phyloP scores from a whole-genome alignment of 1,284 basidiomycete genomes.

The Puccinia hordei region DNA sequence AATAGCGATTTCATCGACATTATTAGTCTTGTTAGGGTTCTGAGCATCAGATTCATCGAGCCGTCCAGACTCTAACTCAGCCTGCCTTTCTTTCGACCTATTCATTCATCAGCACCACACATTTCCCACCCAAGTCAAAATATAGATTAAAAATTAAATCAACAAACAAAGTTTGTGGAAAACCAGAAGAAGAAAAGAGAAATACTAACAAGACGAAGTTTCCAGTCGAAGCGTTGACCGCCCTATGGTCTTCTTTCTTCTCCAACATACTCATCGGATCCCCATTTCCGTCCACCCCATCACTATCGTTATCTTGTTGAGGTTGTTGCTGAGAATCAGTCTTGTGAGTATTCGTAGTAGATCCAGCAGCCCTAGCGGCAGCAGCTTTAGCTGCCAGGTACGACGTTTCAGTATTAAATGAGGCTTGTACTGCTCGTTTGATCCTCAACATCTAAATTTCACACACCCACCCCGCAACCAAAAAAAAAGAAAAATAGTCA shows the following conservation, averaged over 20 bases:
- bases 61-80: too few species aligned
- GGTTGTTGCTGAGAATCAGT: slow-evolving; percentile 53
- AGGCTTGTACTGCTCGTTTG: slow-evolving; percentile 95
- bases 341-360: slow-evolving; percentile 59
- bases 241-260: not conserved
- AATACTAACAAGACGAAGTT: slow-evolving; percentile 53
- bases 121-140: not conserved
- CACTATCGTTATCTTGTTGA: slow-evolving; percentile 40
- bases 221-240: too few species aligned
- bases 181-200: not conserved
- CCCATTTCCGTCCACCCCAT: slow-evolving; percentile 58
- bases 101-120: too few species aligned
- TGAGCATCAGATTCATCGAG: not conserved
- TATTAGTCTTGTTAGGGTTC: slow-evolving; percentile 15
- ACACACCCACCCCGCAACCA: not conserved
- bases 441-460: slow-evolving; percentile 68
- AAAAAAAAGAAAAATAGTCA: slow-evolving; percentile 50
- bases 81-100: slow-evolving; percentile 39
- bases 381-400: slow-evolving; percentile 60
- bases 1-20: slow-evolving; percentile 54
- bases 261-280: slow-evolving; percentile 64
- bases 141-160: slow-evolving; percentile 26
- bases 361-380: slow-evolving; percentile 65
- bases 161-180: not conserved
- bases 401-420: slow-evolving; percentile 89